A percentile compares a stretch with the other conserved stretches of the same genome.
Evolutionary conservation across 2,329 filamentous ascomycete genomes (phyloP).

Genomic region (Penicillium sp.): DNA sequence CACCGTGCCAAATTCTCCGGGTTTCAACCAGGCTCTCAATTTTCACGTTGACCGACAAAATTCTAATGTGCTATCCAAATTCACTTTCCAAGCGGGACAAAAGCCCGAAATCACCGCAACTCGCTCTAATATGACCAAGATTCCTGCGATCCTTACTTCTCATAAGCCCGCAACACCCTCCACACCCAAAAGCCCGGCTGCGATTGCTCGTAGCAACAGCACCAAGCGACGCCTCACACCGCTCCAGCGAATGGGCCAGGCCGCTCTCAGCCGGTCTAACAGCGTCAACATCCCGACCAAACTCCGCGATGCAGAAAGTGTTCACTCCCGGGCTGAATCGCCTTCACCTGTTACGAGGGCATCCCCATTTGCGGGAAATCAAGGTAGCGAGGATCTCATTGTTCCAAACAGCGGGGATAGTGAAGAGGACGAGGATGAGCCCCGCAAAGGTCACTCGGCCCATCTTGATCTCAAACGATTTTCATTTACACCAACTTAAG

Average conservation of each 20-base stretch:
- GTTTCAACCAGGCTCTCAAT: slow-evolving; percentile 37
- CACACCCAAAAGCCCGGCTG: slow-evolving; percentile 14
- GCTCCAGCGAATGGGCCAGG: slow-evolving; percentile 43
- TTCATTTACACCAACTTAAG: slow-evolving; percentile 33
- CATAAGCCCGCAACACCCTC: slow-evolving; percentile 1
- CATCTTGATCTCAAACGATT: slow-evolving; percentile 39
- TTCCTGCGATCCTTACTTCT: slow-evolving; percentile 12
- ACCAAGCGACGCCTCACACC: slow-evolving; percentile 36
- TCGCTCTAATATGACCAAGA: slow-evolving; percentile 9
- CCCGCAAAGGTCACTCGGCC: slow-evolving; percentile 6
- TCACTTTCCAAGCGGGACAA: slow-evolving; percentile 30
- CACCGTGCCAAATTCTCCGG: not conserved
- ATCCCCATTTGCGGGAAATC: slow-evolving; percentile 9
- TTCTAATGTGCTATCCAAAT: slow-evolving; percentile 36
- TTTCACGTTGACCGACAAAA: slow-evolving; percentile 41
- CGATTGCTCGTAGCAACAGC: slow-evolving; percentile 9
- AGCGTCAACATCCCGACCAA: slow-evolving; percentile 34
- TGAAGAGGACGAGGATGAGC: slow-evolving; percentile 29
- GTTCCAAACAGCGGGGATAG: slow-evolving; percentile 52
- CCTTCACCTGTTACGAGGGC: not conserved
- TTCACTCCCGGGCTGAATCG: slow-evolving; percentile 7
- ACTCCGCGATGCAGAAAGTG: slow-evolving; percentile 11
- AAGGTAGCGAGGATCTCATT: slow-evolving; percentile 55
- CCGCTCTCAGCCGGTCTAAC: slow-evolving; percentile 39
- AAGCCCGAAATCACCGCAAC: not conserved